Evolutionary conservation across 2,329 filamentous ascomycete genomes (phyloP).

Genomic region (Cadophora sp.): DNA sequence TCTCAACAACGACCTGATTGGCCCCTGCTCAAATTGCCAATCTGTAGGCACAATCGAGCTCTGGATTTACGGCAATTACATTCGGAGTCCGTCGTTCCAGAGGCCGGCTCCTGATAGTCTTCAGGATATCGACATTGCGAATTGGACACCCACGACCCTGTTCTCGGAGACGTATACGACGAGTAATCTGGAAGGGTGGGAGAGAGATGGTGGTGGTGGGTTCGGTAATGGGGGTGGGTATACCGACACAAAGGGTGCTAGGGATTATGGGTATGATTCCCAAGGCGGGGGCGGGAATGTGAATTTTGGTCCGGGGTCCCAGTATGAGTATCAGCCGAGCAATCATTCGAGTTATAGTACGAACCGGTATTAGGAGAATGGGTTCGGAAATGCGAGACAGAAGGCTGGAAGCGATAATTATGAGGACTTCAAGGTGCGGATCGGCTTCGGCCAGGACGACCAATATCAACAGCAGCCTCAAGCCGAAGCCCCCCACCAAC

Average conservation of each 20-base stretch:
- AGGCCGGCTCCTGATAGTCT: conserved; percentile 29
- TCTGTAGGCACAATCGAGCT: conserved; percentile 28
- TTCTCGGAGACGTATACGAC: conserved; percentile 18
- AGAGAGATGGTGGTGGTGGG: conserved; percentile 7
- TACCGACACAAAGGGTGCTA: background rate
- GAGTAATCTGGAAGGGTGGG: background rate
- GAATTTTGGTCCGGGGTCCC: background rate
- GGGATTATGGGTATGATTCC: background rate
- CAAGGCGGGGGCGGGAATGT: background rate
- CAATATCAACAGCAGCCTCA: background rate
- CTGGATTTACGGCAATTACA: conserved; percentile 40
- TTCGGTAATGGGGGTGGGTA: background rate
- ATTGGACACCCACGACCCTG: conserved; percentile 15
- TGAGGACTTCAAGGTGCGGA: background rate
- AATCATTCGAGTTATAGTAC: conserved; percentile 27
- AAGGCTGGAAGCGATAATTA: background rate
- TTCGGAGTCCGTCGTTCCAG: conserved; percentile 24
- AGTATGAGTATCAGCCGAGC: conserved; percentile 19
- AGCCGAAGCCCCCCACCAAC: too few relatives aligned
- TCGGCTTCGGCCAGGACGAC: background rate
- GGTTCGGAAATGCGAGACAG: conserved; percentile 4
- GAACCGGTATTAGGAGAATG: conserved; percentile 22
- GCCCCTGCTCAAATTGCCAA: conserved; percentile 30
- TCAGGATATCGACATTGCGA: conserved; percentile 17
- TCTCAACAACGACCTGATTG: conserved; percentile 18